Base-by-base conservation (phyloP, 2,329 filamentous ascomycete genomes). In the Sporothrix brunneoviolacea region DNA sequence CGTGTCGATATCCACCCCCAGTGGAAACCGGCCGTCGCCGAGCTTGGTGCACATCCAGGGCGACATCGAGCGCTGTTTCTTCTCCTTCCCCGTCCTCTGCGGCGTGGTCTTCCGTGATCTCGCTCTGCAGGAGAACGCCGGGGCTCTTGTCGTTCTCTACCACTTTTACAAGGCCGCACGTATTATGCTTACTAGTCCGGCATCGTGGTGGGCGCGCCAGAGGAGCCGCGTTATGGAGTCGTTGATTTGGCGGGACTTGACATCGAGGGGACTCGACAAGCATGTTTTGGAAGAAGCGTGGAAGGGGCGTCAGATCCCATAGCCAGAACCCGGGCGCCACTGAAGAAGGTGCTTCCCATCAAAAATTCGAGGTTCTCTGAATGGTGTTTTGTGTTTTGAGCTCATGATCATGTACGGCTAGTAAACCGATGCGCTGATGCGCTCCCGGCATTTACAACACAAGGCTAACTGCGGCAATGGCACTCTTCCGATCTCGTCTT, bases 61-160 rank as follows among this genome's bases (percentile, higher is more conserved):
- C 5, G 59, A 64, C 41, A 36, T 60, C 8, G 60, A 61, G 55
- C 55, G 60, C 21, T 61, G 58, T 48, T 53, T 63, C 41, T 53
- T 62, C 38, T 58, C 58, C 10, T 63, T 65, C 40, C 59, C 62
- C 8, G 59, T 64, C 41, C 53, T 64, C 35, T 63, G 58, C 49
- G 58, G 58, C 38, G 59, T 59, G 8, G 55, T 57, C 12, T 55
- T 65, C 33, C 45, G 60, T 22, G 50, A 54, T 16, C 45, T 63
- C 22, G 58, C 61, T 4, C 35, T 49, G 13, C 47, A 39, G 4
- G 57, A 60, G 9, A 62, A 65, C 28, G 56, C 61, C 40, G 36
- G 62, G 18, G 60, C 59, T 2, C 49, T 65, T 22, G 54, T 64
- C 5, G 22, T 64, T 27, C 51, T 65, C 36, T 59, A 55, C 15